Evolutionary conservation across 352 stramenopile species (phyloP), one percentile per base, ranked within the genome.

Genomic region (Globisporangium paroecandrum): DNA sequence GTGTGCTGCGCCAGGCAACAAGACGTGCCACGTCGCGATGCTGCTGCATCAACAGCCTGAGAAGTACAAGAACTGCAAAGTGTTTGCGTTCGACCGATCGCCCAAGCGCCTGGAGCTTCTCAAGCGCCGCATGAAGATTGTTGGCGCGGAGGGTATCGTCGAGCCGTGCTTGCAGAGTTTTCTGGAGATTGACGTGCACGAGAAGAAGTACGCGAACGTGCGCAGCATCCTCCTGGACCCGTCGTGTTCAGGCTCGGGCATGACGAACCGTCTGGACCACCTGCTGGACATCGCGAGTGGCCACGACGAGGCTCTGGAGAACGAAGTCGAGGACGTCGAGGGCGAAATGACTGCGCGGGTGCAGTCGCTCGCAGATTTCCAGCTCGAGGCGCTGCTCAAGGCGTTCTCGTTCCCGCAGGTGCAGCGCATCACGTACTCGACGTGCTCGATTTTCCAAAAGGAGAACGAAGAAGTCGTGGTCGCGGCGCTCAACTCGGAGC

Each of bases 1-100:
- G 5, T 99, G 97, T 73, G 96, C 97, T 6, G 97, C 98, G 18
- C 98, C 98, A 9, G 98, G 98, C 18, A 99, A 99, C 81, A 99
- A 99, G 80, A 99, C 98, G 20, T 98, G 91, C 73, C 97, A 99
- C 77, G 77, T 98, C 15, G 97, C 97, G 13, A 94, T 98, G 66
- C 77, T 98, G 24, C 55, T 99, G 10, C 62, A 76, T 24, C 77
- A 84, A 58, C 78, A 90, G 85, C 89, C 85, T 66, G 71, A 72
- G 46, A 62, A 85, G 7, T 82, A 65, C 77, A 74, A 65, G 12
- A 68, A 65, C 32, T 89, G 83, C 59, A 92, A 89, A 57, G 91
- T 99, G 49, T 96, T 98, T 72, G 97, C 97, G 12, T 98, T 98
- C 58, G 97, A 99, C 69, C 90, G 96, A 36, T 95, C 83, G 27